Evolutionary conservation across 148 eudicot genomes (phyloP).

Genomic region (Chenopodium album): DNA sequence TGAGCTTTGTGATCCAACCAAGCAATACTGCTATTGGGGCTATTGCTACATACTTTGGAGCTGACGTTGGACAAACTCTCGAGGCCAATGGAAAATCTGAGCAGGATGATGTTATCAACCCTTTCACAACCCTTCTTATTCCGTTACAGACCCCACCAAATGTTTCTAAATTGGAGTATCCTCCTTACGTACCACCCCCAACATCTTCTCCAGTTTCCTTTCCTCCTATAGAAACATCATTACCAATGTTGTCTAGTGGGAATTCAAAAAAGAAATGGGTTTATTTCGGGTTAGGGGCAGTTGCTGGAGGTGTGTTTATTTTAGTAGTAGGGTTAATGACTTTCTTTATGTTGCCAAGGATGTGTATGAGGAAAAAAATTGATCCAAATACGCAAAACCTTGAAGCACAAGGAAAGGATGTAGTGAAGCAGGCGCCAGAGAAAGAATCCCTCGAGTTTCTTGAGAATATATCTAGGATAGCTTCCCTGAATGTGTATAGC

Average conservation of each 20-base stretch:
- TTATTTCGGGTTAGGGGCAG: slow-evolving; percentile 42
- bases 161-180: slow-evolving; percentile 34
- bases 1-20: slow-evolving; percentile 53
- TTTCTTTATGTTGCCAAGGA: slow-evolving; percentile 15
- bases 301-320: slow-evolving; percentile 39
- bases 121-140: slow-evolving; percentile 67
- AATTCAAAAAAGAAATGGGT: slow-evolving; percentile 35
- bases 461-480: slow-evolving; percentile 38
- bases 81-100: slow-evolving; percentile 63
- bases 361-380: slow-evolving; percentile 16
- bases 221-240: slow-evolving; percentile 22
- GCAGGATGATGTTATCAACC: slow-evolving; percentile 40
- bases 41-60: slow-evolving; percentile 53
- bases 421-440: not conserved
- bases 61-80: slow-evolving; percentile 41
- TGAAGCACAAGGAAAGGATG: slow-evolving; percentile 27
- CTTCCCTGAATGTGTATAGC: slow-evolving; percentile 46
- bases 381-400: not conserved
- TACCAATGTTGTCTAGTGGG: slow-evolving; percentile 8
- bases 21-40: slow-evolving; percentile 26
- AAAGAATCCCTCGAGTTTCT: slow-evolving; percentile 24
- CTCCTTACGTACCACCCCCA: slow-evolving; percentile 38
- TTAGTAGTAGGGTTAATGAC: slow-evolving; percentile 19
- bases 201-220: slow-evolving; percentile 32
- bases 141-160: slow-evolving; percentile 62